Evolutionary conservation across 306 rosid genomes (phyloP).

Genomic region (Cercis canadensis): DNA sequence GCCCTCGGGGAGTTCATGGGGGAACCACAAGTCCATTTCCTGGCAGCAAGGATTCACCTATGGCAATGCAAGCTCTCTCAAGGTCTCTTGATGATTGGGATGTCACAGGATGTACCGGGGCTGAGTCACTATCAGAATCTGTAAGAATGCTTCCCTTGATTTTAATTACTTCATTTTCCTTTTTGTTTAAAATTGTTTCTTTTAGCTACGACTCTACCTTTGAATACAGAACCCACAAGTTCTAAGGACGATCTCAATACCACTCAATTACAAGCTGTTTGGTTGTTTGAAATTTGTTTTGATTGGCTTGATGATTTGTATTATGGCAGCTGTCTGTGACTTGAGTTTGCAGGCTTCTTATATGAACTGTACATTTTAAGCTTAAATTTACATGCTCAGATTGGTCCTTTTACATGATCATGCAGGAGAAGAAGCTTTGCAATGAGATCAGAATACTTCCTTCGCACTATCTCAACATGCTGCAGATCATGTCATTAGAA

Average conservation of each 20-base stretch:
- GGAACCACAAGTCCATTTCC: conserved; percentile 48
- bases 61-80: conserved; percentile 41
- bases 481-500: conserved; percentile 57
- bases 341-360: no score
- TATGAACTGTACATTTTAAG: not conserved
- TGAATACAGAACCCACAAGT: no score
- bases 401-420: conserved; percentile 21
- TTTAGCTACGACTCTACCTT: no score
- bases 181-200: not conserved
- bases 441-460: conserved; percentile 76
- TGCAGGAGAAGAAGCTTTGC: conserved; percentile 81
- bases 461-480: conserved; percentile 72
- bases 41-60: conserved; percentile 47
- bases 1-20: conserved; percentile 46
- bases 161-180: not conserved
- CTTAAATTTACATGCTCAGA: conserved; percentile 6
- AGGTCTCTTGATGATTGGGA: conserved; percentile 74
- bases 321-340: no score
- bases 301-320: no score
- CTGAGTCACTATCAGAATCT: conserved; percentile 69
- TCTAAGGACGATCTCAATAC: no score
- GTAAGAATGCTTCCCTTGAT: conserved; percentile 52
- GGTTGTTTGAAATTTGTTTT: no score
- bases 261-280: no score
- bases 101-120: conserved; percentile 63